Conservation (phyloP, 352 stramenopile species). For the Phytophthora syringae region DNA sequence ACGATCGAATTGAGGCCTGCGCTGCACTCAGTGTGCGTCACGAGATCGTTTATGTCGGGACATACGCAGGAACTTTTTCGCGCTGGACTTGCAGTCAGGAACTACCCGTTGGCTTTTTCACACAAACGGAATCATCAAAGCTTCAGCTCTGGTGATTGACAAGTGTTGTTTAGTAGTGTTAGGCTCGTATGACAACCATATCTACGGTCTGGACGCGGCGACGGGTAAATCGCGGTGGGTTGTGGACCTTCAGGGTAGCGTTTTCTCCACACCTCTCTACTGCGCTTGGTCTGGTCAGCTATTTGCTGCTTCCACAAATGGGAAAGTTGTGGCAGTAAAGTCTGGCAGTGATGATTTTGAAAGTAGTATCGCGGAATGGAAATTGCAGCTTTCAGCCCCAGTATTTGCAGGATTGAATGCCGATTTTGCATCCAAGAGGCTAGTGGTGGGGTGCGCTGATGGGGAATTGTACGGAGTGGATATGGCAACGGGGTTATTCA, state of each 20-base stretch:
- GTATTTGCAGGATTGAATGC: conserved; percentile 63
- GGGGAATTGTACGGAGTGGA: conserved; percentile 49
- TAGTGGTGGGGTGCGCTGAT: conserved; percentile 61
- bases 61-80: conserved; percentile 61
- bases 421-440: conserved; percentile 13
- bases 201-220: conserved; percentile 44
- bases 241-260: conserved; percentile 43
- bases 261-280: conserved; percentile 57
- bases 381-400: conserved; percentile 44
- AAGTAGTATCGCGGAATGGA: conserved; percentile 22
- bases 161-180: conserved; percentile 44
- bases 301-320: conserved; percentile 51
- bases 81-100: conserved; percentile 45
- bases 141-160: conserved; percentile 54
- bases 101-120: conserved; percentile 41
- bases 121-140: conserved; percentile 54
- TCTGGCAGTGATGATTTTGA: conserved; percentile 6
- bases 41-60: conserved; percentile 52
- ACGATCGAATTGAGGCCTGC: conserved; percentile 66
- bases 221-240: conserved; percentile 36
- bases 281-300: conserved; percentile 27
- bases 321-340: conserved; percentile 33
- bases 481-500: conserved; percentile 14
- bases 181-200: conserved; percentile 56
- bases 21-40: conserved; percentile 43